A percentile compares a stretch with the other conserved stretches of the same genome.
phyloP scores from a whole-genome alignment of 129 eudicot genomes.

The Arctium lappa region DNA sequence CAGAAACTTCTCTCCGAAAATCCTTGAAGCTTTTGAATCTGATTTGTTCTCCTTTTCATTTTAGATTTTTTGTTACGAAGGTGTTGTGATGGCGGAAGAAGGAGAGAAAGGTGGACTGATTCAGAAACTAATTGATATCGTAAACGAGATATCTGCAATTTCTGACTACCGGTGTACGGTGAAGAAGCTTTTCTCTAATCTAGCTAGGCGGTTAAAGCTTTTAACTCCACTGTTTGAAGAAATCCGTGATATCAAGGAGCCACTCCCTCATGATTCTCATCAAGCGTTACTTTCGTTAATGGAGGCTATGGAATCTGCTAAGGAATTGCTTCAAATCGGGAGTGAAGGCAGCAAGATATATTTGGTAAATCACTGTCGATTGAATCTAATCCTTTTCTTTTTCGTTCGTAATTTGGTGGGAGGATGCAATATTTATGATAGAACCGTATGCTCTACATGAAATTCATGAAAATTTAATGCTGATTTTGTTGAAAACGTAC shows the following conservation, averaged over 20 bases:
- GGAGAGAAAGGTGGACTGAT: slow-evolving; percentile 32
- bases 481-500: neutral
- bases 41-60: neutral
- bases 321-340: slow-evolving; percentile 58
- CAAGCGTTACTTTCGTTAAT: slow-evolving; percentile 26
- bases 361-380: slow-evolving; percentile 37
- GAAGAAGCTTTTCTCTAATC: slow-evolving; percentile 59
- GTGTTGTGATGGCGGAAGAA: neutral
- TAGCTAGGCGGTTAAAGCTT: slow-evolving; percentile 60
- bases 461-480: neutral
- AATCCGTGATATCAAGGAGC: slow-evolving; percentile 51
- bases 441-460: neutral
- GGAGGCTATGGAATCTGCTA: slow-evolving; percentile 39
- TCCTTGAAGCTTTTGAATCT: neutral
- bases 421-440: neutral
- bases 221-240: slow-evolving; percentile 78
- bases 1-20: neutral
- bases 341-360: slow-evolving; percentile 62
- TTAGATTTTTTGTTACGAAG: neutral
- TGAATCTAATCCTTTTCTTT: neutral
- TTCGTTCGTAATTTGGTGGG: neutral
- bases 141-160: slow-evolving; percentile 46
- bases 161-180: slow-evolving; percentile 48
- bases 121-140: slow-evolving; percentile 36
- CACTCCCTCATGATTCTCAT: slow-evolving; percentile 26